Evolutionary conservation across 208 protist genomes (phyloP).

Genomic region (Trypanosoma melophagium): DNA sequence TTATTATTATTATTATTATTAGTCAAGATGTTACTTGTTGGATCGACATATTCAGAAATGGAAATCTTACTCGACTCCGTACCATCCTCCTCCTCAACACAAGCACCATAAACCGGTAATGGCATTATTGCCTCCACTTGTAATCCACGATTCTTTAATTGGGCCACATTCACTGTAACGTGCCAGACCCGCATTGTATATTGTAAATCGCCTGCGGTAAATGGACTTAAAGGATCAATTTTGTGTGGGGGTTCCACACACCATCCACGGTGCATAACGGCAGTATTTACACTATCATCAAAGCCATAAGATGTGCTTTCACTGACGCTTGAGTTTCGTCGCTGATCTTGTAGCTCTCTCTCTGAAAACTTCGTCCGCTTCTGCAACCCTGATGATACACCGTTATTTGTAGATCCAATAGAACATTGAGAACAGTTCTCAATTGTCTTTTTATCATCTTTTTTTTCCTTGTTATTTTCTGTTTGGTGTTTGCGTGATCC

Average conservation of each 20-base stretch:
- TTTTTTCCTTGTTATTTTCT: neutral
- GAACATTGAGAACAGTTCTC: neutral
- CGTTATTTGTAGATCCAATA: too few relatives aligned
- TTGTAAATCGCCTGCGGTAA: conserved; percentile 6
- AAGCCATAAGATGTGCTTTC: neutral
- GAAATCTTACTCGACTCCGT: neutral
- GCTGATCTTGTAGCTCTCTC: neutral
- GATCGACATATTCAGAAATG: too few relatives aligned
- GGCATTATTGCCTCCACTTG: conserved; percentile 25
- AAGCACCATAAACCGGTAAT: conserved; percentile 19
- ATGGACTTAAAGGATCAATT: conserved; percentile 31
- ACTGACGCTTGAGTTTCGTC: neutral
- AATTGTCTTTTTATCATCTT: neutral
- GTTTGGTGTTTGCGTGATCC: too few relatives aligned
- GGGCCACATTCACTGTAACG: conserved; percentile 21
- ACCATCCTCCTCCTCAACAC: neutral
- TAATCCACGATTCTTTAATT: conserved; percentile 13
- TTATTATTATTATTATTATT: neutral
- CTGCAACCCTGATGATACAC: too few relatives aligned
- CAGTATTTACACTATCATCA: conserved; percentile 4
- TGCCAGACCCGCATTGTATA: conserved; percentile 32
- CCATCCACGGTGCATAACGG: conserved; percentile 35
- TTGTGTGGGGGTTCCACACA: conserved; percentile 52
- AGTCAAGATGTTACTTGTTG: too few relatives aligned
- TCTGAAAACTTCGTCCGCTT: too few relatives aligned